phyloP scores from a whole-genome alignment of 2,329 filamentous ascomycete genomes.

The Ilyonectria sp. region DNA sequence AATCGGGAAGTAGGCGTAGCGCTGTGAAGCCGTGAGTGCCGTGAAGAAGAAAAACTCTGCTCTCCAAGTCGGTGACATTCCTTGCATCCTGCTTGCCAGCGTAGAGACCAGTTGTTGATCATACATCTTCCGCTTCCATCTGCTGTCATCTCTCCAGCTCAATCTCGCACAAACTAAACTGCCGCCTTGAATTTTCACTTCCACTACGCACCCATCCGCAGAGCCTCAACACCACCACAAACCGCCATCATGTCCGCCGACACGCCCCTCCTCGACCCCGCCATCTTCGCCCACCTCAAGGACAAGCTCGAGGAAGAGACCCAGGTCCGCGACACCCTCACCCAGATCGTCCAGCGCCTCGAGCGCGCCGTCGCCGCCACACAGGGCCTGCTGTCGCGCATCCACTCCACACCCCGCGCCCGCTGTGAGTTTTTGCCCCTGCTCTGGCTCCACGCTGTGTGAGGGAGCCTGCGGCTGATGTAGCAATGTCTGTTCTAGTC shows the following conservation, averaged over 20 bases:
- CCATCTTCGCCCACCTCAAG: constrained; percentile 91
- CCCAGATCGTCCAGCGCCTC: constrained; percentile 84
- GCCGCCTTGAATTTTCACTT: constrained; percentile 25
- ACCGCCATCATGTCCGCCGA: constrained; percentile 51
- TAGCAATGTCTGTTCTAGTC: constrained; percentile 58
- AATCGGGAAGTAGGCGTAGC: not conserved
- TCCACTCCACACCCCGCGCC: constrained; percentile 86
- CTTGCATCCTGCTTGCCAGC: not conserved
- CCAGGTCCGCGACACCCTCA: constrained; percentile 85
- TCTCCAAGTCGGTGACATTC: not conserved
- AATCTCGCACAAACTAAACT: not conserved
- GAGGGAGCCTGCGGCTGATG: constrained; percentile 1
- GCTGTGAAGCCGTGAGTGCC: not conserved
- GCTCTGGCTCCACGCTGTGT: not conserved
- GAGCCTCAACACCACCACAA: constrained; percentile 30
- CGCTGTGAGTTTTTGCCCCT: constrained; percentile 60
- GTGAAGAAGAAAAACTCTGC: not conserved
- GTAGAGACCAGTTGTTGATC: not conserved
- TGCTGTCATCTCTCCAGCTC: not conserved
- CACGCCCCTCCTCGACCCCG: constrained; percentile 73
- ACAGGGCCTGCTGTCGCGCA: constrained; percentile 87
- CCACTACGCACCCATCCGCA: constrained; percentile 27
- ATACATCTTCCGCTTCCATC: not conserved
- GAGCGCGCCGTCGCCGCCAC: constrained; percentile 87
- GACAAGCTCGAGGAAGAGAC: constrained; percentile 91